Conservation (phyloP, 108 stramenopile genomes). For the Fragilaria radians region DNA sequence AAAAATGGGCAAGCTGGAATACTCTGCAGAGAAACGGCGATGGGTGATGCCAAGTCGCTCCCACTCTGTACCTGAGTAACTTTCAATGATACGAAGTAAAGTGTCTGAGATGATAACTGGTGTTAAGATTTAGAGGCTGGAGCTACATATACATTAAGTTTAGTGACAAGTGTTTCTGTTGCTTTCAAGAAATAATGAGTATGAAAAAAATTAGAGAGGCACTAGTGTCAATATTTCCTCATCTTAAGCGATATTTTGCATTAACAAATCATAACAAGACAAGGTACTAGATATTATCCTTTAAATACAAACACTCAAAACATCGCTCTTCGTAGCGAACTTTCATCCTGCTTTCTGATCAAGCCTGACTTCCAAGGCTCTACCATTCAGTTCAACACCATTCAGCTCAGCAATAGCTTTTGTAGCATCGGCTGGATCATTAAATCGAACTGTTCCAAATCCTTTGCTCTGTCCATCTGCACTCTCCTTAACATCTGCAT, state of each 20-base stretch:
- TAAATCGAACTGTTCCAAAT: slow-evolving; percentile 84
- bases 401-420: slow-evolving; percentile 72
- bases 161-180: too few relatives aligned
- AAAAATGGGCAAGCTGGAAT: background rate
- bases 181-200: too few relatives aligned
- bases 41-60: too few relatives aligned
- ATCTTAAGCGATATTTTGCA: too few relatives aligned
- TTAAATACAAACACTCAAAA: background rate
- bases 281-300: background rate
- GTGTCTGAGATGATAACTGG: too few relatives aligned
- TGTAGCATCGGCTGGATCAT: slow-evolving; percentile 67
- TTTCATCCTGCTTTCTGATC: slow-evolving; percentile 47
- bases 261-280: too few relatives aligned
- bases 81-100: too few relatives aligned
- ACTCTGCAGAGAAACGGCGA: background rate
- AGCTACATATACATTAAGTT: too few relatives aligned
- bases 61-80: too few relatives aligned
- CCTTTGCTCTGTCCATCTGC: slow-evolving; percentile 69
- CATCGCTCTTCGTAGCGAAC: background rate
- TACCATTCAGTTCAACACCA: slow-evolving; percentile 73
- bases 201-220: too few relatives aligned
- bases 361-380: slow-evolving; percentile 58
- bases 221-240: too few relatives aligned
- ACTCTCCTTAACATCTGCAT: slow-evolving; percentile 61
- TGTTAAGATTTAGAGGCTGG: too few relatives aligned